Conservation (phyloP, 495 filamentous ascomycete species). For the Stereocaulon alpinum region DNA sequence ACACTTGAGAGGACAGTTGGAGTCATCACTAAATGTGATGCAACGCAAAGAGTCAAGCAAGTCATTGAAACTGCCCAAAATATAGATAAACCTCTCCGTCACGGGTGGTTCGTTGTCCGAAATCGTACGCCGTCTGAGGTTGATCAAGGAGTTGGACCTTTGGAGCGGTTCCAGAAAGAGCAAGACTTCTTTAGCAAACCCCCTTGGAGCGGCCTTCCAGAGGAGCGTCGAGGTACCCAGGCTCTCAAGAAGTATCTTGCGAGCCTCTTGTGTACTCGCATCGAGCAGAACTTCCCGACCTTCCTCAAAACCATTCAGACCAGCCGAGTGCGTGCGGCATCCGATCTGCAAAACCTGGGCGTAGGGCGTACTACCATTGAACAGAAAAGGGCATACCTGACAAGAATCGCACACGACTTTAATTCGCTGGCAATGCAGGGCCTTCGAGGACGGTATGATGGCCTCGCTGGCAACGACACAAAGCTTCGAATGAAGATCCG, state of each 20-base stretch:
- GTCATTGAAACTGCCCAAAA: slow-evolving; percentile 27
- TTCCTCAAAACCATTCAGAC: slow-evolving; percentile 11
- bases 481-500: slow-evolving; percentile 9
- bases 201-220: slow-evolving; percentile 31
- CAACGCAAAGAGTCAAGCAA: slow-evolving; percentile 22
- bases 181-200: slow-evolving; percentile 29
- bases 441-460: slow-evolving; percentile 11
- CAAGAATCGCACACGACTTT: slow-evolving; percentile 5
- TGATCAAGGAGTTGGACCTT: slow-evolving; percentile 14
- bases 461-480: neutral
- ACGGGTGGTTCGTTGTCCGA: slow-evolving; percentile 43
- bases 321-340: neutral
- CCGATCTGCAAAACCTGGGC: neutral
- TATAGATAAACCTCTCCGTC: slow-evolving; percentile 24
- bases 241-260: slow-evolving; percentile 19
- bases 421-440: neutral
- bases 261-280: slow-evolving; percentile 17
- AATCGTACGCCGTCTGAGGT: slow-evolving; percentile 41
- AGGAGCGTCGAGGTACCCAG: slow-evolving; percentile 21
- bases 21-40: slow-evolving; percentile 36
- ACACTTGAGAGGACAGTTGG: slow-evolving; percentile 32
- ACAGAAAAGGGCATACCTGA: slow-evolving; percentile 11
- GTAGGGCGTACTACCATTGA: neutral
- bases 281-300: slow-evolving; percentile 18
- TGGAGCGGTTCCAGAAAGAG: slow-evolving; percentile 29